Base-by-base conservation (phyloP, 495 filamentous ascomycete genomes). In the Stereocaulon alpinum region DNA sequence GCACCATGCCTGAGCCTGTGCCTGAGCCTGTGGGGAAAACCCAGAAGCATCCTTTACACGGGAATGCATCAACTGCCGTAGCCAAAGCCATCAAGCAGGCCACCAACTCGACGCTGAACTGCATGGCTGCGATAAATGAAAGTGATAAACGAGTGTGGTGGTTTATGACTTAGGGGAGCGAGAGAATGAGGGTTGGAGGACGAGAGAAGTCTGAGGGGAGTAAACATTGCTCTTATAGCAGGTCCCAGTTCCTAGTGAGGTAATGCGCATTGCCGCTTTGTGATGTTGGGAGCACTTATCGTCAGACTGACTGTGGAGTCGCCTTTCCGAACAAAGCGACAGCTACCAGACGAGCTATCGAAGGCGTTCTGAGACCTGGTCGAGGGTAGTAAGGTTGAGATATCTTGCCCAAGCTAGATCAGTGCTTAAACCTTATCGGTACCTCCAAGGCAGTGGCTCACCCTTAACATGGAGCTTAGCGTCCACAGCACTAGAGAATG, bases 141-240 rank as follows among this genome's bases (percentile, higher is more conserved):
- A 12, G 45, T 40, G 29, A 3, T 58, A 50, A 58, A 58, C 53
- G 53, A 56, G n/a, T 34, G 55, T 58, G 34, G 34, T 37, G 34
- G 30, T 43, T 40, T 40, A 30, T 12, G 41, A 32, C 4, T 30
- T 47, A 27, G 7, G 48, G 17, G 44, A 58, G 40, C 30, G 55
- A 45, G 20, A 7, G 48, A 44, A 54, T 40, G 27, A 45, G 49
- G 24, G 40, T 51, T 44, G 57, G 9, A 59, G 29, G 40, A 37
- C 14, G 32, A 37, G 6, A 22, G 17, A 41, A 42, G 22, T 50
- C 12, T 22, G 18, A 40, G 18, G 44, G 37, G 45, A 7, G 24
- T 6, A 22, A 44, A 29, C 27, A 40, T 17, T n/a, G 22, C 37
- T 58, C 56, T 18, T 58, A 58, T 58, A 58, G 30, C 20, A 18